A percentile compares a stretch with the other conserved stretches of the same genome.
phyloP scores from a whole-genome alignment of 805 yeast genomes.

The Pichia rugopelliculosa region DNA sequence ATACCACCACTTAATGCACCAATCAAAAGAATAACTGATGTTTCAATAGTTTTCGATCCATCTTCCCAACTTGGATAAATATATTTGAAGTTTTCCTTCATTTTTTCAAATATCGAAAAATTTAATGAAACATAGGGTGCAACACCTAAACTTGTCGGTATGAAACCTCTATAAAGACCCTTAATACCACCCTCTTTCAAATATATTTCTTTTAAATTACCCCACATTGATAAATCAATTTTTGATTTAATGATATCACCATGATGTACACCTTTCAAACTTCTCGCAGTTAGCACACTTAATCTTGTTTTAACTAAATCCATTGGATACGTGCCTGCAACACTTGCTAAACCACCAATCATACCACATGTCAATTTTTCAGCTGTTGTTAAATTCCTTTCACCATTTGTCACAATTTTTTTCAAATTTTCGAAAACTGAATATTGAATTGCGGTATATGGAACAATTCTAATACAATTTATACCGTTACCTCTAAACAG shows the following conservation, averaged over 20 bases:
- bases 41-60: not conserved
- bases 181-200: constrained; percentile 70
- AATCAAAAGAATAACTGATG: constrained; percentile 48
- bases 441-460: constrained; percentile 92
- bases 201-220: constrained; percentile 53
- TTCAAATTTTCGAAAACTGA: constrained; percentile 68
- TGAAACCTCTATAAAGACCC: constrained; percentile 76
- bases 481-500: constrained; percentile 84
- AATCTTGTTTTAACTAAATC: constrained; percentile 87
- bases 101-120: constrained; percentile 79
- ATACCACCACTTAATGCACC: constrained; percentile 88
- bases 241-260: constrained; percentile 25
- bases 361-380: constrained; percentile 74
- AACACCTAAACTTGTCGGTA: constrained; percentile 90
- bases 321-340: constrained; percentile 81
- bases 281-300: constrained; percentile 76
- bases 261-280: constrained; percentile 36
- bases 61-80: constrained; percentile 27
- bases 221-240: constrained; percentile 66
- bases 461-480: constrained; percentile 84
- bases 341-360: constrained; percentile 73
- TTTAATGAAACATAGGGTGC: constrained; percentile 95
- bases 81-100: constrained; percentile 43
- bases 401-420: constrained; percentile 26
- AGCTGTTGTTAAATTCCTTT: constrained; percentile 36